Conservation (phyloP, 2,329 filamentous ascomycete species). For the Claviceps paspali region DNA sequence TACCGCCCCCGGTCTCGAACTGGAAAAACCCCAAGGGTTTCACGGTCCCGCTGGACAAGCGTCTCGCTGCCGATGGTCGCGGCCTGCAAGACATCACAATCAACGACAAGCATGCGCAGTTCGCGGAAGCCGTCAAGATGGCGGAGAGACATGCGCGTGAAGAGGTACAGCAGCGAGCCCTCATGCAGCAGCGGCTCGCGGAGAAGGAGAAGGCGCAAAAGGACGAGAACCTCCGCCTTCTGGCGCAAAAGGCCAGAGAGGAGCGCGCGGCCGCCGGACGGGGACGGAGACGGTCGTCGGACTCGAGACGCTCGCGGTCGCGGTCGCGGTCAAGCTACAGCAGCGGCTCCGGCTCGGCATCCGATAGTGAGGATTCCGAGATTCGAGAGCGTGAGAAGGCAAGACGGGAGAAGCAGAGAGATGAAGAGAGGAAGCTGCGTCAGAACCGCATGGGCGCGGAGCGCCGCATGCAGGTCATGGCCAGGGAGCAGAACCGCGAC, state of each 20-base stretch:
- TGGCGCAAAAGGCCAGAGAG: conserved; percentile 85
- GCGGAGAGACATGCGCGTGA: conserved; percentile 90
- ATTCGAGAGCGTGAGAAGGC: conserved; percentile 62
- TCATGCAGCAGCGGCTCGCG: conserved; percentile 90
- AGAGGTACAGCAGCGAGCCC: conserved; percentile 78
- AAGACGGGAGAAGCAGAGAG: conserved; percentile 61
- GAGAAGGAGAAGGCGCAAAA: conserved; percentile 95
- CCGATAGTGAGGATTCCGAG: conserved; percentile 49
- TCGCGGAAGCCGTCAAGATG: conserved; percentile 85
- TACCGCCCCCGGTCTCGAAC: conserved; percentile 74
- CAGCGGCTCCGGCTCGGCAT: conserved; percentile 33
- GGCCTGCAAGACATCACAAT: conserved; percentile 88
- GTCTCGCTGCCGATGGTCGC: conserved; percentile 82
- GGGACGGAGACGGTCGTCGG: conserved; percentile 22
- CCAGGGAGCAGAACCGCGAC: conserved; percentile 87
- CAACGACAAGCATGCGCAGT: conserved; percentile 96
- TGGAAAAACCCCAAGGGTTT: conserved; percentile 99
- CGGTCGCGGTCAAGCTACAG: conserved; percentile 34
- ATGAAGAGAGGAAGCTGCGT: conserved; percentile 77
- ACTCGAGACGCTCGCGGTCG: conserved; percentile 25
- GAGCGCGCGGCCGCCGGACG: conserved; percentile 47
- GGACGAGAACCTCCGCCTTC: conserved; percentile 73
- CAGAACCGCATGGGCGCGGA: conserved; percentile 95
- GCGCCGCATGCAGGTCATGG: conserved; percentile 80
- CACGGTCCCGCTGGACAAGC: conserved; percentile 89